Base-by-base conservation (phyloP, 1,139 yeast genomes). In the Suhomyces yuchorum region DNA sequence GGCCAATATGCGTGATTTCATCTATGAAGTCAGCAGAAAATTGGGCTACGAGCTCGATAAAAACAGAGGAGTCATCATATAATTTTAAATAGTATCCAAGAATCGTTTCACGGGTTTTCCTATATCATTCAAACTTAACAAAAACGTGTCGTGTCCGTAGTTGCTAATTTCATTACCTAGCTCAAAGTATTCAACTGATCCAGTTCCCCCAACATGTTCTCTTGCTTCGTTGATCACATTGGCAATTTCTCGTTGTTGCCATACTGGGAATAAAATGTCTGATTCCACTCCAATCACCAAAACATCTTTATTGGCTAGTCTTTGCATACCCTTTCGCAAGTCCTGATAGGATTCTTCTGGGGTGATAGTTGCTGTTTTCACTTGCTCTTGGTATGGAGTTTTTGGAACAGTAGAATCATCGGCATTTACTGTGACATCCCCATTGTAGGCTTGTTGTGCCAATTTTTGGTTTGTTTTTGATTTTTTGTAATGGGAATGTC, bases 131-230 rank as follows among this genome's bases (percentile, higher is more conserved):
- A 87, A 72, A 54, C 90, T 90, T 46, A 91, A 70, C 55, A 91
- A 70, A 62, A 91, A 91, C 0, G 97, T 91, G 64, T 91, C 97
- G 59, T 91, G 97, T 2, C 97, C 97, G 63, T 81, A 91, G 59
- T 85, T 78, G 60, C 95, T 85, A 34, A 87, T 75, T 43, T 87
- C 88, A 48, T 81, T 83, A 30, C 91, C 83, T 49, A 91, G 73
- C 61, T 91, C 97, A 47, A 84, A 75, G 62, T 89, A 89, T 51
- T 73, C 71, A 42, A 86, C 75, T 24, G 60, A 55, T 2, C 67
- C 67, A 1, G 58, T 54, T 37, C 60, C 56, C 38, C 61, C 59
- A 18, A 68, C 66, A 24, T 73, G 68, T 47, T 68, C 55, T 39
- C 61, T 59, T 23, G 70, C 67, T 34, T 74, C 70, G 47, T 67